Conservation (phyloP, 169 alveolate genomes). For the Ophryocystis elektroscirrha region DNA sequence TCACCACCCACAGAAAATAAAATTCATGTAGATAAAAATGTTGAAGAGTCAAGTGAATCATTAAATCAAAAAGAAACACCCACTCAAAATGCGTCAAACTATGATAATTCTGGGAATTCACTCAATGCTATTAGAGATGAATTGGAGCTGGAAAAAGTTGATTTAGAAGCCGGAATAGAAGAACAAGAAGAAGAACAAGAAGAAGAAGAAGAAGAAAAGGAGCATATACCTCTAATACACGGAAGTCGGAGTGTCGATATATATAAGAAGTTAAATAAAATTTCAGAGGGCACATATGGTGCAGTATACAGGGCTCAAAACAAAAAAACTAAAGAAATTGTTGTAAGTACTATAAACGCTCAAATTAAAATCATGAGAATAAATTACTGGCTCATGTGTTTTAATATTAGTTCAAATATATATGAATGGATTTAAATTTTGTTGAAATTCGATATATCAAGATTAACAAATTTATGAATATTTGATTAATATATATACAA, state of each 20-base stretch:
- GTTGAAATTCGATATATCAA: neutral
- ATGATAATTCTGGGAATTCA: no score
- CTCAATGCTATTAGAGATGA: no score
- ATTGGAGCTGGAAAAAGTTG: no score
- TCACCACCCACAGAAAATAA: neutral
- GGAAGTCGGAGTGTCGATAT: conserved; percentile 27
- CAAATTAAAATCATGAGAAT: neutral
- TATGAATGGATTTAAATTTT: neutral
- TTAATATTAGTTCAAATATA: neutral
- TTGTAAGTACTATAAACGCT: neutral
- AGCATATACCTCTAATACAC: conserved; percentile 4
- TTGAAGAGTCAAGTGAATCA: neutral
- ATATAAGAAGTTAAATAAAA: conserved; percentile 49
- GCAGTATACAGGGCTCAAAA: conserved; percentile 61
- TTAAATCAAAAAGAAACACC: neutral
- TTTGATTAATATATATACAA: neutral
- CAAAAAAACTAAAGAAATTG: conserved; percentile 16
- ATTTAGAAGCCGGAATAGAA: no score
- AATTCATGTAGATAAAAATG: neutral
- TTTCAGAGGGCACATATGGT: conserved; percentile 76
- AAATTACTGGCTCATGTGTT: neutral
- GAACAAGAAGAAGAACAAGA: neutral
- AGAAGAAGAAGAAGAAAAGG: neutral
- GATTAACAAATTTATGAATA: neutral
- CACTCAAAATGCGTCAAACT: no score